Evolutionary conservation across 345 rosid genomes (phyloP), one percentile per base, ranked within the genome.

Genomic region (Linum trigynum): DNA sequence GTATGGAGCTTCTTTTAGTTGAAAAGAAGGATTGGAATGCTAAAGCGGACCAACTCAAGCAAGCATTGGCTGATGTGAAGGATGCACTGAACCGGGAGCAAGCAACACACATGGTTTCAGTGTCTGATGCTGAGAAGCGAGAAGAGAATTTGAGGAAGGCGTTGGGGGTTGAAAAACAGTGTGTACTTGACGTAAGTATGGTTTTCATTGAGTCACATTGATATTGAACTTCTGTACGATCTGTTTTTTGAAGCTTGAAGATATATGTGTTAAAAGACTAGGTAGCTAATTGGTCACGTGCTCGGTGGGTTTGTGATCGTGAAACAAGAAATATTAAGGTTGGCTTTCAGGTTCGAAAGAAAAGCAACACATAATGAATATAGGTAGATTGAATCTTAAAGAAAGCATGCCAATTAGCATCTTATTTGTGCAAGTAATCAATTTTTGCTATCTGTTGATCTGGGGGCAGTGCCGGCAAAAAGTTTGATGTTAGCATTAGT

Each of bases 161-260:
- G 64, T 74, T 90, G 66, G 99, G 99, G 59, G 85, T 88, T 42
- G 95, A 94, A 78, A 94, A 90, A 78, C 96, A 90, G 66, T 94
- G 99, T 63, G 86, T 86, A 76, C 71, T 65, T 62, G 96, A 94
- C 83, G 99, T 94, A 79, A 84, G 96, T 51, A 50, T 74, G 61
- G 58, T 37, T 11, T 11, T 60, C 57, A 57, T 23, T 23, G 7
- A 45, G 12, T 5, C 51, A 14, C 51, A 7, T 45, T 4, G 51
- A 7, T 45, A 45, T 45, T 5, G 7, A 45, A 14, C 12, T 45
- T 9, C 14, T 12, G 3, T 10, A 9, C 9, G 53, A 5, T 15
- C 32, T 14, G 1, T 45, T 1, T 45, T 2, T 48, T 48, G 2
- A 9, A 48, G 53, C 14, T 1, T 48, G 14, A 9, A 48, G 3